Percentiles rank a stretch among this genome's conserved stretches.
phyloP scores from a whole-genome alignment of 306 rosid genomes.

The Amphicarpaea edgeworthii region DNA sequence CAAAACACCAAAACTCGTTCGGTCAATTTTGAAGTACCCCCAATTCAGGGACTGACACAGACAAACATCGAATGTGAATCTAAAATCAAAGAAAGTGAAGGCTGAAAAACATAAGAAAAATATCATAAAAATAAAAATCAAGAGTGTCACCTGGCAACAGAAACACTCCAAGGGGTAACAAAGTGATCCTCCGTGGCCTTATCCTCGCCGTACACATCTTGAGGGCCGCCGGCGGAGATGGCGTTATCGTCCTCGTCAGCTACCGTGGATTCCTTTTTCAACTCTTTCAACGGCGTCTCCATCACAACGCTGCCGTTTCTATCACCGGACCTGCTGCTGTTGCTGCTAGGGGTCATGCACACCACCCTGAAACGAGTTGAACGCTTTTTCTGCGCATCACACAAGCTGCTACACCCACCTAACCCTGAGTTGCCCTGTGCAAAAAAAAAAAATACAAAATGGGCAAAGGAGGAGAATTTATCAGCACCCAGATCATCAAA shows the following conservation, averaged over 20 bases:
- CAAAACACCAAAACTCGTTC: slow-evolving; percentile 11
- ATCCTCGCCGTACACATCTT: slow-evolving; percentile 84
- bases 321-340: slow-evolving; percentile 57
- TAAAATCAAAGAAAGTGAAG: neutral
- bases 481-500: slow-evolving; percentile 39
- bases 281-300: slow-evolving; percentile 63
- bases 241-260: slow-evolving; percentile 59
- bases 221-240: slow-evolving; percentile 69
- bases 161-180: slow-evolving; percentile 91
- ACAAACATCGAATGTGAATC: slow-evolving; percentile 29
- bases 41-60: neutral
- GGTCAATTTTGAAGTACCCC: neutral
- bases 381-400: slow-evolving; percentile 53
- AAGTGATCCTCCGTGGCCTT: slow-evolving; percentile 81
- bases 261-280: slow-evolving; percentile 48
- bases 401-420: slow-evolving; percentile 53
- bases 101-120: neutral
- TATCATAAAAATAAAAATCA: slow-evolving; percentile 18
- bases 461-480: neutral
- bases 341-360: slow-evolving; percentile 60
- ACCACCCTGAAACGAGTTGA: slow-evolving; percentile 63
- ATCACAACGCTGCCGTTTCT: slow-evolving; percentile 67
- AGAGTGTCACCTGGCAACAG: slow-evolving; percentile 82
- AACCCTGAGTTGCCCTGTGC: slow-evolving; percentile 67
- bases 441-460: neutral